Base-by-base conservation (phyloP, 2,329 filamentous ascomycete genomes). In the Pseudogymnoascus destructans region DNA sequence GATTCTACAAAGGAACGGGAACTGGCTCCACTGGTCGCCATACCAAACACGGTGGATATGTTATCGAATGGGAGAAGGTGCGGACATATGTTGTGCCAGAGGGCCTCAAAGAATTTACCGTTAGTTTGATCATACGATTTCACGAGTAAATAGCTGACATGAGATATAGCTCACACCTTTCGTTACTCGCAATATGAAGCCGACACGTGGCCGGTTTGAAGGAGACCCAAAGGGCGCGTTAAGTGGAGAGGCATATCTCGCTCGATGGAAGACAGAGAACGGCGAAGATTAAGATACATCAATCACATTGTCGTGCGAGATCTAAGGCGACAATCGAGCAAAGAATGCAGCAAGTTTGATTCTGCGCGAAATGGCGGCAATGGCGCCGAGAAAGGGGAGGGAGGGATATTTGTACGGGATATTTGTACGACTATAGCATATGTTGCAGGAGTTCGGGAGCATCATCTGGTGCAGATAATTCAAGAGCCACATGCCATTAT, bases 1-100 rank as follows among this genome's bases (percentile, higher is more conserved):
- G 91, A 65, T 98, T 85, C 81, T 98, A 98, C 82, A 97, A 97
- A 79, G 93, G 93, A 70, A 96, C 87, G 67, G 80, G 91, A 52
- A 86, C 89, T 0, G 93, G 93, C 1, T 83, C 87, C 40, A 90
- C 95, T 83, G 93, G 93, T 71, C 74, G 77, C 11, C 89, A 95
- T 74, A 91, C 87, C 58, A 87, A 87, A 70, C 81, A 83, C 70
- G 93, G 92, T 72, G 85, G 85, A 56, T 98, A 93, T 72, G 71
- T 83, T 52, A 84, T 97, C 64, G 87, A 97, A 64, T 95, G 80
- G 79, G 73, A 77, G 59, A 95, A 95, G 74, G 89, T 97, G 68
- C 85, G 92, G 72, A 95, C 91, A 58, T 98, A 90, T 71, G 86
- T 87, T 59, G 88, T 88, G 65, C 91, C 92, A 0, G 72, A 82